Percentiles rank a stretch among this genome's conserved stretches.
Evolutionary conservation across 805 yeast species (phyloP).

Genomic region (Yamadazyma phyllophila): DNA sequence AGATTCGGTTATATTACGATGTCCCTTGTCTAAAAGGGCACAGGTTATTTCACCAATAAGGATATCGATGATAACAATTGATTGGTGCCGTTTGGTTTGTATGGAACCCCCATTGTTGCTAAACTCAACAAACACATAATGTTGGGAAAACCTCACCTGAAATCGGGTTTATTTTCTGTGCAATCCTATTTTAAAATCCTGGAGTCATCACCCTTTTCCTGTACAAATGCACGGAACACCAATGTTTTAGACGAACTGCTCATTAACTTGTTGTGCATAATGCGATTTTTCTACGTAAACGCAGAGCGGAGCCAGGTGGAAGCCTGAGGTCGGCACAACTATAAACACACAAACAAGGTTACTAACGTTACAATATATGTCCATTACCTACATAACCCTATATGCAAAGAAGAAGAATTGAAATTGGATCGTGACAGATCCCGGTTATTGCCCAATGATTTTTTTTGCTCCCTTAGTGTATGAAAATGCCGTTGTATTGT

Average conservation of each 20-base stretch:
- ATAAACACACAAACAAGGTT: no score
- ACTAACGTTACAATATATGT: no score
- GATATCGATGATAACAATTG: not conserved
- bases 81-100: not conserved
- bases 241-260: no score
- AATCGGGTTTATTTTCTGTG: constrained; percentile 1
- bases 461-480: not conserved
- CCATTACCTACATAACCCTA: constrained; percentile 5
- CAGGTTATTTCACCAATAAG: not conserved
- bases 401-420: constrained; percentile 2
- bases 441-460: no score
- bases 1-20: not conserved
- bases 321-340: no score
- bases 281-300: not conserved
- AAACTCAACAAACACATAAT: constrained; percentile 1
- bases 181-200: not conserved
- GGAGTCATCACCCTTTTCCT: not conserved
- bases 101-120: not conserved
- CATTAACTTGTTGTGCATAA: no score
- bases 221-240: not conserved
- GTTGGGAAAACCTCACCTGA: not conserved
- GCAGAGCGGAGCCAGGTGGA: not conserved
- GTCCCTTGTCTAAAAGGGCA: not conserved
- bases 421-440: not conserved
- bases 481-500: constrained; percentile 5